A percentile compares a stretch with the other conserved stretches of the same genome.
Conservation (phyloP, 441 rosid species). For the Melastoma candidum region DNA sequence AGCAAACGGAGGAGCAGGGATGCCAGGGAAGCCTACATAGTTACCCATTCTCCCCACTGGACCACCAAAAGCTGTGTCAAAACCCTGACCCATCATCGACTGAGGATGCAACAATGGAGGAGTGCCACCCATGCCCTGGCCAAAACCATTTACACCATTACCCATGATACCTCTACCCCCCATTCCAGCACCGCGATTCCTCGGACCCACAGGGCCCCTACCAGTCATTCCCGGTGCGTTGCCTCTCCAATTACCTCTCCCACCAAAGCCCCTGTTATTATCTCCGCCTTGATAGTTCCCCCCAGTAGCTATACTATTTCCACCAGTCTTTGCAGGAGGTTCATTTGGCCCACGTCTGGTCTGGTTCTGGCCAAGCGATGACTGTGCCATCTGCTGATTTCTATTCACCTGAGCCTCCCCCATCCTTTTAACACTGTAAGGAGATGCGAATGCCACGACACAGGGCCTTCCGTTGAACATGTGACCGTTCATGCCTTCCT, state of each 20-base stretch:
- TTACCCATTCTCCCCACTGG: conserved; percentile 70
- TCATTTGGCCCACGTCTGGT: conserved; percentile 51
- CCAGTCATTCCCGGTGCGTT: conserved; percentile 53
- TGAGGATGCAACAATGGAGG: conserved; percentile 80
- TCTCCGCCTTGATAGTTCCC: conserved; percentile 74
- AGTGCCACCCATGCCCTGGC: conserved; percentile 62
- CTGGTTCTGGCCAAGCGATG: conserved; percentile 27
- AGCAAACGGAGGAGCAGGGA: conserved; percentile 64
- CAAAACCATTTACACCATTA: conserved; percentile 69
- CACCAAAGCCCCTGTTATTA: conserved; percentile 70
- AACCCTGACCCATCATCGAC: conserved; percentile 78
- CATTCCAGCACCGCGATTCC: conserved; percentile 58
- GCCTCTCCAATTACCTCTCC: conserved; percentile 74
- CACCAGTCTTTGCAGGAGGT: conserved; percentile 31
- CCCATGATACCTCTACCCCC: conserved; percentile 72
- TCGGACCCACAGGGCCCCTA: conserved; percentile 74
- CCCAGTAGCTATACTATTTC: conserved; percentile 42
- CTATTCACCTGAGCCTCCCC: conserved; percentile 70
- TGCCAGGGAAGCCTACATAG: conserved; percentile 76
- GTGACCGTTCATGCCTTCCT: conserved; percentile 77
- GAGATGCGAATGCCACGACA: conserved; percentile 79
- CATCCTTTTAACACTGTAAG: conserved; percentile 56
- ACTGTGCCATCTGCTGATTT: conserved; percentile 46
- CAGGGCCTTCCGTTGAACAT: conserved; percentile 67
- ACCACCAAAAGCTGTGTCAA: conserved; percentile 72